Percentiles rank a stretch among this genome's conserved stretches.
Conservation (phyloP, 2,329 filamentous ascomycete species). For the Bertia moriformis region DNA sequence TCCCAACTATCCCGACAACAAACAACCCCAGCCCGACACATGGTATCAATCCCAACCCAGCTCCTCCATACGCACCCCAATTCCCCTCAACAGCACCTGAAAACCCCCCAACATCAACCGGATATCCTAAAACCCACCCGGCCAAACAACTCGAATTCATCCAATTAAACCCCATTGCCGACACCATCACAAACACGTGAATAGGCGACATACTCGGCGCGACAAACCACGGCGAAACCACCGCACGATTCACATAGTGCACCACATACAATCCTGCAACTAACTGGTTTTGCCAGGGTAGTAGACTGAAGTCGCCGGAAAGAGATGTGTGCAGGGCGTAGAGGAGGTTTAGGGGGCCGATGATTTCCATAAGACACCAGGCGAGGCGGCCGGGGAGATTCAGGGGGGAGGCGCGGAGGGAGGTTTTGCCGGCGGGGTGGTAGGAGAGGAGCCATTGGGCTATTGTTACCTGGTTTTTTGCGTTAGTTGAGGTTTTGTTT, state of each 20-base stretch:
- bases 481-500: background rate
- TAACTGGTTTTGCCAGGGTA: background rate
- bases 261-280: background rate
- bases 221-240: background rate
- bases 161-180: slow-evolving; percentile 3
- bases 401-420: background rate
- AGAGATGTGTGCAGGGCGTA: too few species aligned
- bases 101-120: slow-evolving; percentile 2
- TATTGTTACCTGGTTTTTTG: background rate
- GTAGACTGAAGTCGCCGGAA: too few species aligned
- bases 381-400: background rate
- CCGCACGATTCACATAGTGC: background rate
- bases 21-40: background rate
- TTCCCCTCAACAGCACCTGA: slow-evolving; percentile 3
- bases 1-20: background rate
- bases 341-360: background rate
- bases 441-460: background rate
- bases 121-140: slow-evolving; percentile 3
- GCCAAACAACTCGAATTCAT: slow-evolving; percentile 5
- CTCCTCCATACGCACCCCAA: slow-evolving; percentile 6
- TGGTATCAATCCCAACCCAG: background rate
- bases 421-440: background rate
- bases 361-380: background rate
- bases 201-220: slow-evolving; percentile 1
- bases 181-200: background rate